phyloP scores from a whole-genome alignment of 2,329 filamentous ascomycete genomes.

The Arthrinium puccinioides region DNA sequence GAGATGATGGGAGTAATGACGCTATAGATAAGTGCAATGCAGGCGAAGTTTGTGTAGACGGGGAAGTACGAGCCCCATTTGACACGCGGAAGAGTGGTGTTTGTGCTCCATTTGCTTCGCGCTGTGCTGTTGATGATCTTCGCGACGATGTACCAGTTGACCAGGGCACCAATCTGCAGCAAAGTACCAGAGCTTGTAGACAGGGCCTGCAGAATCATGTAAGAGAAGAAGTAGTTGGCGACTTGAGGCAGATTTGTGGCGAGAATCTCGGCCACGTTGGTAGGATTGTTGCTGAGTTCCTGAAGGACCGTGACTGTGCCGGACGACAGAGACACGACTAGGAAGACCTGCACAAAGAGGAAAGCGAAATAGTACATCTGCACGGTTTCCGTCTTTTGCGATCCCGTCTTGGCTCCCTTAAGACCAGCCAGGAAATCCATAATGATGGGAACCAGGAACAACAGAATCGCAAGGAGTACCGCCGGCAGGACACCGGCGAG shows the following conservation, averaged over 20 bases:
- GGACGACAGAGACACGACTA: slow-evolving; percentile 81
- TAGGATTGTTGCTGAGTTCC: slow-evolving; percentile 48
- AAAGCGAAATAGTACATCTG: slow-evolving; percentile 92
- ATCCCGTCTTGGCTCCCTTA: slow-evolving; percentile 77
- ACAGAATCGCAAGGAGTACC: slow-evolving; percentile 65
- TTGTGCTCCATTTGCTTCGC: slow-evolving; percentile 75
- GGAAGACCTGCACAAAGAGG: slow-evolving; percentile 88
- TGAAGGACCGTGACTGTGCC: slow-evolving; percentile 59
- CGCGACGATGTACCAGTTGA: slow-evolving; percentile 75
- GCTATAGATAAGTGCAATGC: slow-evolving; percentile 83
- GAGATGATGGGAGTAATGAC: slow-evolving; percentile 86
- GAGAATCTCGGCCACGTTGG: slow-evolving; percentile 62
- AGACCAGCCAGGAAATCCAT: slow-evolving; percentile 65
- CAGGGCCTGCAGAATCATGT: slow-evolving; percentile 92
- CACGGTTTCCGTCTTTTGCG: slow-evolving; percentile 71
- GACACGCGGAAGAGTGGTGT: slow-evolving; percentile 69
- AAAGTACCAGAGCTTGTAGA: slow-evolving; percentile 85
- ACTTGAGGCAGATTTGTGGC: slow-evolving; percentile 76
- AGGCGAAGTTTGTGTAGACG: slow-evolving; percentile 92
- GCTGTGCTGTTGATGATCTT: slow-evolving; percentile 78
- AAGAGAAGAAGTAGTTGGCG: slow-evolving; percentile 96
- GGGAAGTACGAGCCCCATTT: slow-evolving; percentile 94
- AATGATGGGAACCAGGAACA: slow-evolving; percentile 75
- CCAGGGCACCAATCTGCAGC: slow-evolving; percentile 71
- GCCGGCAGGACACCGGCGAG: slow-evolving; percentile 85